Conservation (phyloP, 345 rosid genomes). For the Carallia brachiata region DNA sequence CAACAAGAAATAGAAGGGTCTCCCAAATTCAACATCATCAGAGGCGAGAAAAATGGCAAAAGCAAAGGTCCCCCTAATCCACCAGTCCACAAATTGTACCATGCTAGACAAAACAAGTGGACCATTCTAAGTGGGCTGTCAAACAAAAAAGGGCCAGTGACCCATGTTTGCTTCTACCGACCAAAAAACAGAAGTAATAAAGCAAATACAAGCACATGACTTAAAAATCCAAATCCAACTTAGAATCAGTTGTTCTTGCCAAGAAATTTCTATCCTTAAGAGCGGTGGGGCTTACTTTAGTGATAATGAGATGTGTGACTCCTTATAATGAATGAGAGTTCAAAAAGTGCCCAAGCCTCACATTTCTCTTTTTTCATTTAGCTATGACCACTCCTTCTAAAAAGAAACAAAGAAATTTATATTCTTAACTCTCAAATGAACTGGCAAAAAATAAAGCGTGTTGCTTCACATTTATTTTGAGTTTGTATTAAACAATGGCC, state of each 20-base stretch:
- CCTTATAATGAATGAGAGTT: too few species aligned
- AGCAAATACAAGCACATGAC: constrained; percentile 28
- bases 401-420: too few species aligned
- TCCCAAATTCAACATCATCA: neutral
- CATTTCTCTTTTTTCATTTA: too few species aligned
- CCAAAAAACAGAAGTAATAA: constrained; percentile 40
- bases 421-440: neutral
- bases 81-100: neutral
- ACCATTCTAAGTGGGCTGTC: constrained; percentile 20
- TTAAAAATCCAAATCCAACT: neutral
- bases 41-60: neutral
- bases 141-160: constrained; percentile 5
- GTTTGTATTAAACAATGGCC: neutral
- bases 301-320: too few species aligned
- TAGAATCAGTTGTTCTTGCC: too few species aligned
- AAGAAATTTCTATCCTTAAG: too few species aligned
- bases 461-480: constrained; percentile 1
- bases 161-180: constrained; percentile 26
- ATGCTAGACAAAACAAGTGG: constrained; percentile 36
- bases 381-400: too few species aligned
- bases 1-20: too few species aligned
- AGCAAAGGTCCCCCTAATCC: neutral
- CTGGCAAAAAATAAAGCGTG: neutral
- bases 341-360: too few species aligned
- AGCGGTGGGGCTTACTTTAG: too few species aligned